These are phyloP conservation scores for Ophiostoma populinum DNA, from an alignment of 2,329 filamentous ascomycete species.

Conservation along the genomic window DNA sequence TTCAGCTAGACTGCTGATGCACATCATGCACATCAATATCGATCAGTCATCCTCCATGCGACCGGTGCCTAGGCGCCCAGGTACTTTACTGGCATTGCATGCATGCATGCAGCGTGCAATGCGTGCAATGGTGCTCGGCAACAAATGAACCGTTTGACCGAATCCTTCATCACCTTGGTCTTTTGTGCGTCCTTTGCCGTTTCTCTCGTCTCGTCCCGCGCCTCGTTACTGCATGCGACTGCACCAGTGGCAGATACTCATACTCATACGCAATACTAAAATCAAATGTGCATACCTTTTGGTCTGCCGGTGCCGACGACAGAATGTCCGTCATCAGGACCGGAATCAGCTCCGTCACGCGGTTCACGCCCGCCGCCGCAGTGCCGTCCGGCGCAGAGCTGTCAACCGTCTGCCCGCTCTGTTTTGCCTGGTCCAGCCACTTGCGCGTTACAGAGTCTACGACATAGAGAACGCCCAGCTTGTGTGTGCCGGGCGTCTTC, in stretches of 20 bases:
- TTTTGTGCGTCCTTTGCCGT: too few relatives aligned
- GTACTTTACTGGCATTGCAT: too few relatives aligned
- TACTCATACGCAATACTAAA: neutral
- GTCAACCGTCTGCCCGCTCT: conserved; percentile 65
- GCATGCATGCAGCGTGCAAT: too few relatives aligned
- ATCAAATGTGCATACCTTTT: conserved; percentile 70
- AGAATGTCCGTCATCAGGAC: conserved; percentile 92
- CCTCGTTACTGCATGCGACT: too few relatives aligned
- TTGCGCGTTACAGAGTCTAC: conserved; percentile 99
- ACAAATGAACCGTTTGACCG: too few relatives aligned
- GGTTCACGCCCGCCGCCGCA: conserved; percentile 85
- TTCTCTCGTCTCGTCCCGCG: too few relatives aligned
- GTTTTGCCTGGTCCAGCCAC: conserved; percentile 92
- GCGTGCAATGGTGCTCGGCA: too few relatives aligned
- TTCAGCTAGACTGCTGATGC: too few relatives aligned
- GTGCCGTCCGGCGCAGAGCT: conserved; percentile 75
- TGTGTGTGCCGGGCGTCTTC: conserved; percentile 85
- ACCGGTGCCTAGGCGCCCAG: too few relatives aligned
- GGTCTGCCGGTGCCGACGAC: conserved; percentile 71
- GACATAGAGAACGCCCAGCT: conserved; percentile 97
- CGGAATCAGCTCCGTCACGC: conserved; percentile 88
- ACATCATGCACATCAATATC: too few relatives aligned
- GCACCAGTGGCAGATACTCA: neutral
- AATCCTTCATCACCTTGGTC: too few relatives aligned
- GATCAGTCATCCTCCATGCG: too few relatives aligned